Evolutionary conservation across 2,329 filamentous ascomycete genomes (phyloP), one percentile per base, ranked within the genome.

Genomic region (Ceratocystis harringtonii): DNA sequence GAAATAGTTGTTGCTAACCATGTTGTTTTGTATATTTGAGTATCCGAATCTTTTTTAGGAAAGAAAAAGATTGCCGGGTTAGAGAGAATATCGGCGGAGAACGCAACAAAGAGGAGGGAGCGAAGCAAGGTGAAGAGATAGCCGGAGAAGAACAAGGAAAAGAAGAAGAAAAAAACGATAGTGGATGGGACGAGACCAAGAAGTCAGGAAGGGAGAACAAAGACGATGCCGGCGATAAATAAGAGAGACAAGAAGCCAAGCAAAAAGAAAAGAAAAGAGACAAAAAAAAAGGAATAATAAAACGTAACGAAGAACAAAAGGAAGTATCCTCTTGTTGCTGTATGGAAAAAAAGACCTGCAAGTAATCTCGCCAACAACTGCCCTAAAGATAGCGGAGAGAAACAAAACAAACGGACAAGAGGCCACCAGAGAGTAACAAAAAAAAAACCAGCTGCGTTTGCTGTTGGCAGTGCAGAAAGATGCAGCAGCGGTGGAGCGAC

Each of bases 1-100:
- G 17, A 44, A 19, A 7, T 62, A 44, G 61, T 25, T 30, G 25
- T 62, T 41, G 19, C 8, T 62, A 17, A 68, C 69, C 69, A 70
- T 70, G 61, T 63, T 69, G 3, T 1, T 2, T 41, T 41, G 12
- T 15, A 15, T 41, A 1, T 41, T 41, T 41, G 28, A 5, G 28
- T 28, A 28, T 28, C 3, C 28, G 3, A 5, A 5, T 41, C 12
- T 36, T 41, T 15, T 41, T 10, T 15, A 15, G 36, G 36, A 41
- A 41, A 15, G 36, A 41, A 41, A 5, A 15, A 41, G 3, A 36
- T 0, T 36, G 8, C 8, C 8, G 32, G 36, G 12, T 12, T 41
- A 15, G 10, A 15, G 36, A 12, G 36, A 15, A 41, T 5, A 12
- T 41, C 10, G 36, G 3, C 36, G 1, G 36, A 41, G 36, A 15